Percentiles rank a stretch among this genome's conserved stretches.
These are phyloP conservation scores for Somion occarium DNA, from an alignment of 1,284 basidiomycete species.

Conservation along the genomic window DNA sequence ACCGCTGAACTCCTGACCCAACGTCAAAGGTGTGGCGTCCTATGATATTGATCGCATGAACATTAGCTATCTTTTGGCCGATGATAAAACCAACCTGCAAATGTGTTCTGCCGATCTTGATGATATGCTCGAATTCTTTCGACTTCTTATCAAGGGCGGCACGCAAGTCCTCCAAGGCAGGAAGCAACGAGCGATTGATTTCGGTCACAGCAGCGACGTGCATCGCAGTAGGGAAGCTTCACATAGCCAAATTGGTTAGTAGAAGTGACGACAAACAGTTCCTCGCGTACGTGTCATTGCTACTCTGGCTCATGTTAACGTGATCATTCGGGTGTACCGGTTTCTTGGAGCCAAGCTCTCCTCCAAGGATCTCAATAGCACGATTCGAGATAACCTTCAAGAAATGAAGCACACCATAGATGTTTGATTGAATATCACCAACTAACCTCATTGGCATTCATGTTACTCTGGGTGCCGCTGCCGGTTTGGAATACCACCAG, in stretches of 20 bases:
- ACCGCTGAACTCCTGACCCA: slow-evolving; percentile 98
- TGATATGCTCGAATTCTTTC: slow-evolving; percentile 82
- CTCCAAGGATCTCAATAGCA: slow-evolving; percentile 96
- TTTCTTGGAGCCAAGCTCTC: slow-evolving; percentile 92
- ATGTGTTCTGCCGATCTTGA: slow-evolving; percentile 99
- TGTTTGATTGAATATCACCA: neutral
- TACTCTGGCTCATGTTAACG: slow-evolving; percentile 99
- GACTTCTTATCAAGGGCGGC: slow-evolving; percentile 83
- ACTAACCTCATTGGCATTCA: slow-evolving; percentile 95
- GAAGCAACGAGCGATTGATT: slow-evolving; percentile 77
- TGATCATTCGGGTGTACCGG: slow-evolving; percentile 99
- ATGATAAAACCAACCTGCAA: slow-evolving; percentile 56
- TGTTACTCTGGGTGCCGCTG: slow-evolving; percentile 98
- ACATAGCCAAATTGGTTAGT: neutral
- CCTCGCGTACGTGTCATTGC: slow-evolving; percentile 88
- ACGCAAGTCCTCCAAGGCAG: slow-evolving; percentile 81
- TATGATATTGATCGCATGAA: slow-evolving; percentile 24
- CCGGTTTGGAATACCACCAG: slow-evolving; percentile 99
- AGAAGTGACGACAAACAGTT: neutral
- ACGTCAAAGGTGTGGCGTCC: slow-evolving; percentile 96
- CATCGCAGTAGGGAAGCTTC: slow-evolving; percentile 98
- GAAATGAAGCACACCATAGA: neutral
- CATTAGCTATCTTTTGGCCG: neutral
- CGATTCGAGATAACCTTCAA: slow-evolving; percentile 93
- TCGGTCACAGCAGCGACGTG: slow-evolving; percentile 95